phyloP scores from a whole-genome alignment of 768 basidiomycete genomes.

The Agaricus blazei region DNA sequence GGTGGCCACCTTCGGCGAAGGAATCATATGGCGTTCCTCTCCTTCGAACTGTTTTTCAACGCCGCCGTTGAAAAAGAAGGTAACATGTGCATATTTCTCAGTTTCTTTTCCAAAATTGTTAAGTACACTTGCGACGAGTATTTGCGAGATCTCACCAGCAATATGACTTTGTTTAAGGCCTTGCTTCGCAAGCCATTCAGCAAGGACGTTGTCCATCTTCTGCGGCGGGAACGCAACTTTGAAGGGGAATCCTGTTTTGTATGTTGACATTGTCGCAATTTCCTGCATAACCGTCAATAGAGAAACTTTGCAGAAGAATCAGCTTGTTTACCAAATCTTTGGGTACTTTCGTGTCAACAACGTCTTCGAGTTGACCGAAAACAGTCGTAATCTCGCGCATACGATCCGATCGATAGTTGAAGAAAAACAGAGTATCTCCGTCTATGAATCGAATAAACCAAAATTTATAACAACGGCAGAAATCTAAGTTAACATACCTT shows the following conservation, averaged over 20 bases:
- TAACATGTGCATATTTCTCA: constrained; percentile 98
- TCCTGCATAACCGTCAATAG: constrained; percentile 46
- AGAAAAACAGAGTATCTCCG: constrained; percentile 87
- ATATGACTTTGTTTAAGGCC: constrained; percentile 85
- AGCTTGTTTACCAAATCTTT: constrained; percentile 56
- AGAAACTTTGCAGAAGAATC: background rate
- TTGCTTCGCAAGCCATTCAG: constrained; percentile 82
- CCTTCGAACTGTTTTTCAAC: constrained; percentile 85
- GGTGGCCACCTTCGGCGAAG: constrained; percentile 90
- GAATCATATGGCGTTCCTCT: constrained; percentile 84
- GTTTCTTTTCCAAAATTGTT: constrained; percentile 50
- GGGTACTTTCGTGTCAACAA: constrained; percentile 78
- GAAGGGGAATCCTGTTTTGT: constrained; percentile 91
- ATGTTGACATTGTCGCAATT: constrained; percentile 92
- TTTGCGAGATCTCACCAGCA: constrained; percentile 47
- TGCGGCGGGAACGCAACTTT: constrained; percentile 90
- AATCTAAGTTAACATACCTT: constrained; percentile 44
- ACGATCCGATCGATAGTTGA: constrained; percentile 96
- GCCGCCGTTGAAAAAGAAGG: constrained; percentile 98
- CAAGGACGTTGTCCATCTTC: constrained; percentile 89
- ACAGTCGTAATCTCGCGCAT: constrained; percentile 89
- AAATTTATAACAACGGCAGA: background rate
- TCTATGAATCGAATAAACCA: constrained; percentile 36
- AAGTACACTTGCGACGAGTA: background rate
- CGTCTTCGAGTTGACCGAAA: constrained; percentile 77